These are phyloP conservation scores for Rhipidocladum racemiflorum DNA, from an alignment of 176 grass and related monocot genomes.

Conservation along the genomic window DNA sequence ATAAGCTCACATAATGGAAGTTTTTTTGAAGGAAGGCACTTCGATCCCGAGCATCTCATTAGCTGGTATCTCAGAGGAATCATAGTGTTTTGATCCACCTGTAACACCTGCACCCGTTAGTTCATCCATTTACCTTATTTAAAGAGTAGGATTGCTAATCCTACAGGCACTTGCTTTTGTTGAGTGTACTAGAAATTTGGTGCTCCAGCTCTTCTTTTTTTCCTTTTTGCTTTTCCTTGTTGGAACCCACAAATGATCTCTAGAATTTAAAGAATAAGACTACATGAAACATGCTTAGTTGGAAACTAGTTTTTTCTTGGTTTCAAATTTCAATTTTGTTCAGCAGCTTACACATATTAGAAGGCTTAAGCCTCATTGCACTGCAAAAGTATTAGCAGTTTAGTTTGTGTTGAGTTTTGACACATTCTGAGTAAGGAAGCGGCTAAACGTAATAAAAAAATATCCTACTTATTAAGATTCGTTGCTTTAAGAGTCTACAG, in stretches of 20 bases:
- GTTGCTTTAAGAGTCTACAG: neutral
- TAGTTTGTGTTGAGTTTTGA: neutral
- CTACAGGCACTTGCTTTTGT: neutral
- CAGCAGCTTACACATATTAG: neutral
- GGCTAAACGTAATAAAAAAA: neutral
- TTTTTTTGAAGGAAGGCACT: slow-evolving; percentile 19
- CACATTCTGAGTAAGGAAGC: neutral
- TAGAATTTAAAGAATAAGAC: slow-evolving; percentile 13
- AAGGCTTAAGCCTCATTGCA: neutral
- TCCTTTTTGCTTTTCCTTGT: neutral
- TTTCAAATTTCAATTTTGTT: neutral
- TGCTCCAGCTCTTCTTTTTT: neutral
- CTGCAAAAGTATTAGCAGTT: neutral
- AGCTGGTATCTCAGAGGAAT: slow-evolving; percentile 4
- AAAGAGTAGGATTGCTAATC: neutral
- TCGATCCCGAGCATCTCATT: slow-evolving; percentile 11
- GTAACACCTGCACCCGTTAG: neutral
- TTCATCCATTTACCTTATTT: slow-evolving; percentile 3
- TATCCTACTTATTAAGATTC: neutral
- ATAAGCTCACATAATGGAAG: slow-evolving; percentile 16
- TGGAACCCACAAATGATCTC: slow-evolving; percentile 15
- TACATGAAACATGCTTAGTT: neutral
- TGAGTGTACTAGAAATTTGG: slow-evolving; percentile 12
- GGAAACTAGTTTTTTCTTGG: too few relatives aligned
- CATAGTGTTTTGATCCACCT: slow-evolving; percentile 6